A percentile compares a stretch with the other conserved stretches of the same genome.
Evolutionary conservation across 805 yeast genomes (phyloP).

Genomic region (Metschnikowia orientalis): DNA sequence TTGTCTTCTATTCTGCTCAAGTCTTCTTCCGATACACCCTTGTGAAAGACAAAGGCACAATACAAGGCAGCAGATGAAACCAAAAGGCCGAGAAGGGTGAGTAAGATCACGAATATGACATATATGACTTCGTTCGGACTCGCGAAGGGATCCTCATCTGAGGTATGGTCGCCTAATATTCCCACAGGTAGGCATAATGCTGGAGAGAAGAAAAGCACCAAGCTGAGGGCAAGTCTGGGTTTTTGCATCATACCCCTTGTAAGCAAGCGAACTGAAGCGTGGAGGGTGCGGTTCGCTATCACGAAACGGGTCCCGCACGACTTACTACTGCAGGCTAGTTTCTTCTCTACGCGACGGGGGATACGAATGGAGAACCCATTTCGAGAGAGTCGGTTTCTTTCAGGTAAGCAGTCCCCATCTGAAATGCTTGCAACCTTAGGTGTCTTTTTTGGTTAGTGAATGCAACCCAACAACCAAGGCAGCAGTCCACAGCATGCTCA

Average conservation of each 20-base stretch:
- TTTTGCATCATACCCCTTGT: slow-evolving; percentile 1
- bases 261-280: neutral
- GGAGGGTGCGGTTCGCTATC: slow-evolving; percentile 2
- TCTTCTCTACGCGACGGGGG: too few relatives aligned
- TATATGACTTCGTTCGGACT: slow-evolving; percentile 2
- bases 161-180: too few relatives aligned
- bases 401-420: too few relatives aligned
- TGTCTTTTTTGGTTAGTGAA: too few relatives aligned
- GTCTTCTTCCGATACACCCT: slow-evolving; percentile 5
- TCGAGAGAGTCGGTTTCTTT: too few relatives aligned
- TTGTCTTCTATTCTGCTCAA: slow-evolving; percentile 15
- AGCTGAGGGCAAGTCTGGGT: neutral
- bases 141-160: neutral
- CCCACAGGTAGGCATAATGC: slow-evolving; percentile 1
- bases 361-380: too few relatives aligned
- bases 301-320: slow-evolving; percentile 3
- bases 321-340: slow-evolving; percentile 1
- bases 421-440: too few relatives aligned
- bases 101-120: slow-evolving; percentile 2
- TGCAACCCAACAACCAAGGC: too few relatives aligned
- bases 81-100: slow-evolving; percentile 4
- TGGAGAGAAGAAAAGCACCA: neutral
- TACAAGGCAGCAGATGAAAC: slow-evolving; percentile 4
- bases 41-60: slow-evolving; percentile 5
- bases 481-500: too few relatives aligned